A percentile compares a stretch with the other conserved stretches of the same genome.
phyloP scores from a whole-genome alignment of 164 flowering plant genomes.

The Berberis vulgaris region DNA sequence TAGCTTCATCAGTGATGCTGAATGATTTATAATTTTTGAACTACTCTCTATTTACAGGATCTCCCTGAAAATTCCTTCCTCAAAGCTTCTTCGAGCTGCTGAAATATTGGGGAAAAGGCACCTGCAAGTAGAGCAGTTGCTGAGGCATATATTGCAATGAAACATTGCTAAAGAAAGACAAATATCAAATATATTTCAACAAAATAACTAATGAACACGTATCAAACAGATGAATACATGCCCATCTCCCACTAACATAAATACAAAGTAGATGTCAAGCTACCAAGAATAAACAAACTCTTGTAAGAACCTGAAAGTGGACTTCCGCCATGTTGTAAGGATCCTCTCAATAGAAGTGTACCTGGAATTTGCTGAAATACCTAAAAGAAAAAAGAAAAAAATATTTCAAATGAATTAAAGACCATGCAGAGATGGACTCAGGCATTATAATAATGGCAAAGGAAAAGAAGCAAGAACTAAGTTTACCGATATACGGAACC shows the following conservation, averaged over 20 bases:
- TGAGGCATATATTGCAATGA: neutral
- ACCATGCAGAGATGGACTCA: neutral
- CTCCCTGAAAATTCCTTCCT: slow-evolving; percentile 30
- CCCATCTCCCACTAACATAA: too few species aligned
- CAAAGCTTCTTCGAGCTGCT: slow-evolving; percentile 37
- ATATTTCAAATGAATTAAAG: neutral
- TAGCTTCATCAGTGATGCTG: neutral
- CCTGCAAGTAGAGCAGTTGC: slow-evolving; percentile 28
- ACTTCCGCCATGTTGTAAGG: slow-evolving; percentile 37
- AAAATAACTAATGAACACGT: too few species aligned
- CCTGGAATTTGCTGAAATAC: slow-evolving; percentile 95
- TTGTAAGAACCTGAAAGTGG: slow-evolving; percentile 42
- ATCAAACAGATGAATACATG: too few species aligned
- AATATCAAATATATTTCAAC: too few species aligned
- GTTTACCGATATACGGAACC: slow-evolving; percentile 52
- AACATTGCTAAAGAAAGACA: neutral
- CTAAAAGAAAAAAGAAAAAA: slow-evolving; percentile 24
- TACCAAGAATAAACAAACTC: neutral
- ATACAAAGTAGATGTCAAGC: too few species aligned
- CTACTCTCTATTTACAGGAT: neutral
- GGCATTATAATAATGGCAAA: neutral
- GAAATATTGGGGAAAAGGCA: slow-evolving; percentile 31
- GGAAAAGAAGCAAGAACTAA: neutral
- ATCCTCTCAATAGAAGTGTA: slow-evolving; percentile 71
- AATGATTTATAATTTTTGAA: neutral